phyloP scores from a whole-genome alignment of 495 filamentous ascomycete species.

The Aspergillus saccharolyticus region DNA sequence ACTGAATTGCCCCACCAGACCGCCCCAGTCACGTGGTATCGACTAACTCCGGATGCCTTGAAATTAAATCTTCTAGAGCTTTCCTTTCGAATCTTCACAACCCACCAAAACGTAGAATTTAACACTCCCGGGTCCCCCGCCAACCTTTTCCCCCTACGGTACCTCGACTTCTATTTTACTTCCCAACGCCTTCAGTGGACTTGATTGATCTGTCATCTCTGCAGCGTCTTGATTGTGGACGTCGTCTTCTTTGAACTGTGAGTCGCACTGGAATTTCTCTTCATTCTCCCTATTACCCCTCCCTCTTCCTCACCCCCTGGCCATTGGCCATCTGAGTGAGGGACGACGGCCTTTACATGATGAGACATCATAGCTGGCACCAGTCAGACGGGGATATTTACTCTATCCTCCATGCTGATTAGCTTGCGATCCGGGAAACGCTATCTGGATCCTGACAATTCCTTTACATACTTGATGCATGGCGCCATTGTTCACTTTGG shows the following conservation, averaged over 20 bases:
- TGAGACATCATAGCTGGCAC: constrained; percentile 48
- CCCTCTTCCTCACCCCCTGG: constrained; percentile 2
- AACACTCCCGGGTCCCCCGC: constrained; percentile 3
- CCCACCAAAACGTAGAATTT: constrained; percentile 1
- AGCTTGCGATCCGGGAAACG: constrained; percentile 39
- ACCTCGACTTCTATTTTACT: constrained; percentile 11
- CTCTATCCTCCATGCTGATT: constrained; percentile 33
- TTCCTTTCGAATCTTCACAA: constrained; percentile 34
- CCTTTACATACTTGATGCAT: not conserved
- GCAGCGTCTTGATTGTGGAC: constrained; percentile 16
- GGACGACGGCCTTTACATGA: constrained; percentile 27
- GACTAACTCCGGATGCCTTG: too few relatives aligned
- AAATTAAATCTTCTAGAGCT: constrained; percentile 37
- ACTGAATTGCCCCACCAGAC: too few relatives aligned
- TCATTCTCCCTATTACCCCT: constrained; percentile 10
- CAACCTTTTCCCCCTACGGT: constrained; percentile 7
- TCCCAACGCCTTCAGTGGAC: constrained; percentile 9
- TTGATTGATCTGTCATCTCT: constrained; percentile 23
- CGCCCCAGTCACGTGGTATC: too few relatives aligned
- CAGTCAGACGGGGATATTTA: constrained; percentile 40
- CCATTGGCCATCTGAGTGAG: constrained; percentile 4
- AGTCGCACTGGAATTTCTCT: constrained; percentile 13
- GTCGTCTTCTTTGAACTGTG: constrained; percentile 17
- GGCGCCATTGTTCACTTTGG: not conserved
- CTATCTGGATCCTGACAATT: constrained; percentile 40